Percentiles rank a stretch among this genome's conserved stretches.
Evolutionary conservation across 768 basidiomycete genomes (phyloP).

Genomic region (Trametes elegans): DNA sequence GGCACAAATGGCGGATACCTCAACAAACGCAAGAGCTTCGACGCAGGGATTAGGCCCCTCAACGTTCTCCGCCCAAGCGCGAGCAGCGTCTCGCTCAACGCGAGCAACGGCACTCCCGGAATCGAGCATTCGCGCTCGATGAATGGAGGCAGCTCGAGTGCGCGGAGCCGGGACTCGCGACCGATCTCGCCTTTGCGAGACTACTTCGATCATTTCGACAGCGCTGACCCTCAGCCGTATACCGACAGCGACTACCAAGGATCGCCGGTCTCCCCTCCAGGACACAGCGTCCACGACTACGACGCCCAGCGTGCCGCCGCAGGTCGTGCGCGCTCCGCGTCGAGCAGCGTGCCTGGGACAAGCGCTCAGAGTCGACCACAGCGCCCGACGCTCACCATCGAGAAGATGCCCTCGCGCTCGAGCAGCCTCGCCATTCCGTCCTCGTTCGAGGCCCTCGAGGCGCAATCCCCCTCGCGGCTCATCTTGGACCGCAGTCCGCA

Average conservation of each 20-base stretch:
- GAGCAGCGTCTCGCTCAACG: constrained; percentile 15
- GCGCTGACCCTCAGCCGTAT: constrained; percentile 8
- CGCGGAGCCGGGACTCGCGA: constrained; percentile 25
- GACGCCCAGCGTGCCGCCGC: neutral
- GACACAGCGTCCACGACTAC: neutral
- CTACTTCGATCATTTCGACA: constrained; percentile 25
- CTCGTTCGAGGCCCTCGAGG: constrained; percentile 19
- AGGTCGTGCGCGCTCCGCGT: constrained; percentile 26
- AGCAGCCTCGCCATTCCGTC: constrained; percentile 28
- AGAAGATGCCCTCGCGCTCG: constrained; percentile 34
- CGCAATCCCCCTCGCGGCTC: constrained; percentile 14
- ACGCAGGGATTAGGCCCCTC: constrained; percentile 42
- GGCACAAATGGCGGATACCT: constrained; percentile 12
- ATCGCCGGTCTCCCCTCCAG: constrained; percentile 13
- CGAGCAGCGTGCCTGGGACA: constrained; percentile 20
- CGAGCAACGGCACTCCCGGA: constrained; percentile 4
- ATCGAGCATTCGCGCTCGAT: constrained; percentile 5
- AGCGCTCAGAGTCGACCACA: constrained; percentile 13
- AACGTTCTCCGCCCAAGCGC: constrained; percentile 30
- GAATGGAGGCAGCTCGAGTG: neutral
- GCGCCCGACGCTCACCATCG: constrained; percentile 34
- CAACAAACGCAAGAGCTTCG: constrained; percentile 43
- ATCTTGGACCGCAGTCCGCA: constrained; percentile 11
- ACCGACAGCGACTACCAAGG: constrained; percentile 12
- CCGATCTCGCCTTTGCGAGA: constrained; percentile 35